Percentiles rank a stretch among this genome's conserved stretches.
Conservation (phyloP, 192 early-diverging fungal species). For the Backusella australiensis region DNA sequence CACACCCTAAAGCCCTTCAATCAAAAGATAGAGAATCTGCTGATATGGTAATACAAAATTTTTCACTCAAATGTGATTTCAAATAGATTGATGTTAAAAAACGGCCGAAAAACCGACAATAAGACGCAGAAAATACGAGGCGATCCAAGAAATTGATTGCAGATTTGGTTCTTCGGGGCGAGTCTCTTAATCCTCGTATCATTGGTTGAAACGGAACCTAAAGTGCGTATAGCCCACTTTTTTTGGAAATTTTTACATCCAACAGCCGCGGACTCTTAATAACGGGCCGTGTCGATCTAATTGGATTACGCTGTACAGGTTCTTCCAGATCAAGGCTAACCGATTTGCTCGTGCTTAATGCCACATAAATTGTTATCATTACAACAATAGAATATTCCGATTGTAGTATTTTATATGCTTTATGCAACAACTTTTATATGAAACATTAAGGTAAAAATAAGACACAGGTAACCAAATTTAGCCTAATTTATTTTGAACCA, state of each 20-base stretch:
- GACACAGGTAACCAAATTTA: background rate
- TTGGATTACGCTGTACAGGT: background rate
- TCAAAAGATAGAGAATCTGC: background rate
- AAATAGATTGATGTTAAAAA: background rate
- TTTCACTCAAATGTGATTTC: background rate
- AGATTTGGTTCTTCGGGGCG: background rate
- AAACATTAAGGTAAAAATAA: background rate
- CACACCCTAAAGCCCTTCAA: background rate
- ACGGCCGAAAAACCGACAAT: background rate
- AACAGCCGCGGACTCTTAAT: background rate
- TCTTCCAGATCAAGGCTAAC: slow-evolving; percentile 3
- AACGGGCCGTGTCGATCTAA: background rate
- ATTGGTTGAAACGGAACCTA: background rate
- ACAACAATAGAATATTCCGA: background rate
- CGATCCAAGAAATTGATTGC: background rate
- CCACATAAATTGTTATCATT: background rate
- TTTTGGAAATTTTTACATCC: background rate
- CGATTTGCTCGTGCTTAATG: background rate
- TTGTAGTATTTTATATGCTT: background rate
- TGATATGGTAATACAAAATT: background rate
- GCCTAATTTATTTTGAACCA: background rate
- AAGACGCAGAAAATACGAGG: background rate
- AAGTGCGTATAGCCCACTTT: background rate
- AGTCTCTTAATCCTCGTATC: background rate
- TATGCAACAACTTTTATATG: background rate